phyloP scores from a whole-genome alignment of 208 protist genomes.

The Acanthamoeba divionensis region DNA sequence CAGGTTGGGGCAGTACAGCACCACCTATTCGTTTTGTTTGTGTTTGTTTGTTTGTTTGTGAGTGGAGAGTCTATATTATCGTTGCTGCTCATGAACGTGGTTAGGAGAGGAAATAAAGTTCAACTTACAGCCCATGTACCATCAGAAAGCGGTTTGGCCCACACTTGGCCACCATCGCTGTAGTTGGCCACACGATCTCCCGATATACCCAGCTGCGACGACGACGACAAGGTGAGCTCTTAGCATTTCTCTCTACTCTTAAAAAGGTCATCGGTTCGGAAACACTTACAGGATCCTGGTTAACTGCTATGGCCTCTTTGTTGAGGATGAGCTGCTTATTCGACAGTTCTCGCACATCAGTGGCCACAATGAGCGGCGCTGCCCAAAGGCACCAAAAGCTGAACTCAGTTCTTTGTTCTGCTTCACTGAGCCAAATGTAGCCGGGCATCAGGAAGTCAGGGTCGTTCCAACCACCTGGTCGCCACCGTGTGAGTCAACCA shows the following conservation, averaged over 20 bases:
- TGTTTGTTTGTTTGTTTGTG: too few relatives aligned
- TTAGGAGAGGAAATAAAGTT: too few relatives aligned
- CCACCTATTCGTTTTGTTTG: too few relatives aligned
- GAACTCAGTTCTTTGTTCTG: constrained; percentile 51
- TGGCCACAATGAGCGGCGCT: constrained; percentile 54
- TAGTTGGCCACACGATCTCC: constrained; percentile 34
- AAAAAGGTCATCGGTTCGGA: background rate
- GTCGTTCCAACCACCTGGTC: constrained; percentile 58
- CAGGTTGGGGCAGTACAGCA: constrained; percentile 32
- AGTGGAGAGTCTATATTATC: background rate
- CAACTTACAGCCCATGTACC: constrained; percentile 30
- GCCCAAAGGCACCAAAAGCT: constrained; percentile 50
- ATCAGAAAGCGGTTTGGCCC: constrained; percentile 49
- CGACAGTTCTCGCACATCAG: constrained; percentile 11
- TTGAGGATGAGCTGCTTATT: constrained; percentile 61
- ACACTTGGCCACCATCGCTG: constrained; percentile 53
- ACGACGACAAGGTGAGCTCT: background rate
- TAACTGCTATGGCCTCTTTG: constrained; percentile 61
- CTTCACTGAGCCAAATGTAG: background rate
- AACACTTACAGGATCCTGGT: constrained; percentile 16
- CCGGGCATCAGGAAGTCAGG: constrained; percentile 58
- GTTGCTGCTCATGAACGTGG: background rate
- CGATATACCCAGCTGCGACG: background rate
- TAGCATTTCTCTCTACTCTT: background rate
- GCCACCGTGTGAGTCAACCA: background rate